Percentiles rank a stretch among this genome's conserved stretches.
Conservation (phyloP, 495 filamentous ascomycete species). For the Trichoderma gamsii region DNA sequence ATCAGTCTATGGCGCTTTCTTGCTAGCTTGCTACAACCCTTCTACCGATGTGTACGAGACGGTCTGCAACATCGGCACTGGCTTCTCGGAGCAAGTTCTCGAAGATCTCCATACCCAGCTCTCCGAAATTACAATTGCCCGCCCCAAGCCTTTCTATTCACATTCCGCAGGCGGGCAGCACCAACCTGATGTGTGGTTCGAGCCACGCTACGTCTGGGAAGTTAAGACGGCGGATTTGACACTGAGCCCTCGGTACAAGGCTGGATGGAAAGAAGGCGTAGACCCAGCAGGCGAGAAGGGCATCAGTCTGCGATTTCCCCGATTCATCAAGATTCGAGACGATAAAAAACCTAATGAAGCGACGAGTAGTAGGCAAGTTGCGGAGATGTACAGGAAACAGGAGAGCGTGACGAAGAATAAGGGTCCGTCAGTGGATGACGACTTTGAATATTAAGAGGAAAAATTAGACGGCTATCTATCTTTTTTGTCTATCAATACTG, state of each 20-base stretch:
- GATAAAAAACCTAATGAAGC: slow-evolving; percentile 95
- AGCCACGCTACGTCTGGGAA: slow-evolving; percentile 91
- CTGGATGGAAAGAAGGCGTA: slow-evolving; percentile 57
- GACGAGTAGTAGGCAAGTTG: slow-evolving; percentile 73
- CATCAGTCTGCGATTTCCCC: slow-evolving; percentile 80
- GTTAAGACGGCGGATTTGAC: slow-evolving; percentile 95
- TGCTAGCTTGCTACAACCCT: slow-evolving; percentile 88
- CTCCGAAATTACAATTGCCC: slow-evolving; percentile 68
- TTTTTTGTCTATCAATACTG: neutral
- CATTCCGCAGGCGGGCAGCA: slow-evolving; percentile 79
- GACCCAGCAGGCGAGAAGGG: slow-evolving; percentile 73
- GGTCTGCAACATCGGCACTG: slow-evolving; percentile 96
- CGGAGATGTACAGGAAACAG: slow-evolving; percentile 96
- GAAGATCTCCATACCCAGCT: slow-evolving; percentile 74
- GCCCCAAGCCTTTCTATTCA: slow-evolving; percentile 87
- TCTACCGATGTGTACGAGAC: slow-evolving; percentile 77
- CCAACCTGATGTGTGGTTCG: slow-evolving; percentile 98
- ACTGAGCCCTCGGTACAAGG: slow-evolving; percentile 85
- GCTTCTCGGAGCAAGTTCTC: slow-evolving; percentile 83
- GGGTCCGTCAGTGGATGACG: slow-evolving; percentile 82
- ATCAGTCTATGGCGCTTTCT: slow-evolving; percentile 88
- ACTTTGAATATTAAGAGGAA: slow-evolving; percentile 79
- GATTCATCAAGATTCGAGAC: slow-evolving; percentile 82
- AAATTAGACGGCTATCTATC: neutral
- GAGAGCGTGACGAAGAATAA: slow-evolving; percentile 74